Percentiles rank a stretch among this genome's conserved stretches.
phyloP scores from a whole-genome alignment of 164 flowering plant genomes.

The Magnolia changhungtana region DNA sequence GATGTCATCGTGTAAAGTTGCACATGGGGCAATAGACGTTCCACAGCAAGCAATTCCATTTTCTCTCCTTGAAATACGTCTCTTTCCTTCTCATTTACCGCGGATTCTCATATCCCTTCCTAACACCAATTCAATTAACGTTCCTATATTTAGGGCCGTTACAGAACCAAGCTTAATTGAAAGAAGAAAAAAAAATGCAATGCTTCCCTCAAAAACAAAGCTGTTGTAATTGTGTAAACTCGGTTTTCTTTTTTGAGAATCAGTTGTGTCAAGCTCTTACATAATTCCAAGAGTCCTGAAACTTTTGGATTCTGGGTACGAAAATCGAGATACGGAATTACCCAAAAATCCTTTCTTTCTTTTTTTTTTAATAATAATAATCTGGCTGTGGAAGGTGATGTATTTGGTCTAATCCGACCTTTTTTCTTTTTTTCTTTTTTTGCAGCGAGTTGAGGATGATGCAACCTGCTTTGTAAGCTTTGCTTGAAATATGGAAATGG shows the following conservation, averaged over 20 bases:
- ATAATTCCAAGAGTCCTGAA: too few species aligned
- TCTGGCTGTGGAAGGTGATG: not conserved
- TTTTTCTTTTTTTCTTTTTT: not conserved
- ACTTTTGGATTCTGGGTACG: too few species aligned
- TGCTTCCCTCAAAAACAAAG: not conserved
- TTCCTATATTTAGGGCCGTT: not conserved
- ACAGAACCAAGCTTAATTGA: not conserved
- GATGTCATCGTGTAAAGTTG: not conserved
- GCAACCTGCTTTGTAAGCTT: not conserved
- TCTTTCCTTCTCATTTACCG: not conserved
- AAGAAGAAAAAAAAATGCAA: not conserved
- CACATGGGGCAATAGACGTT: not conserved
- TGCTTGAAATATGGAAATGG: constrained; percentile 10
- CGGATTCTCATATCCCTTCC: not conserved
- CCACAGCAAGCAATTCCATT: not conserved
- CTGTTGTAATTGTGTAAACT: not conserved
- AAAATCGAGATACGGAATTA: too few species aligned
- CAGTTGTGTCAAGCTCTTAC: too few species aligned
- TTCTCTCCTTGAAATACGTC: not conserved
- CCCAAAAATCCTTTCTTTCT: too few species aligned
- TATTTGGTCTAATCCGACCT: not conserved
- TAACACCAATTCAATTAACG: not conserved
- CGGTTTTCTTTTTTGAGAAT: not conserved
- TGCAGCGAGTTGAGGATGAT: not conserved
- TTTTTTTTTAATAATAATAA: too few species aligned